Percentiles rank a stretch among this genome's conserved stretches.
These are phyloP conservation scores for Hypoxylon rubiginosum DNA, from an alignment of 2,329 filamentous ascomycete genomes.

Conservation along the genomic window DNA sequence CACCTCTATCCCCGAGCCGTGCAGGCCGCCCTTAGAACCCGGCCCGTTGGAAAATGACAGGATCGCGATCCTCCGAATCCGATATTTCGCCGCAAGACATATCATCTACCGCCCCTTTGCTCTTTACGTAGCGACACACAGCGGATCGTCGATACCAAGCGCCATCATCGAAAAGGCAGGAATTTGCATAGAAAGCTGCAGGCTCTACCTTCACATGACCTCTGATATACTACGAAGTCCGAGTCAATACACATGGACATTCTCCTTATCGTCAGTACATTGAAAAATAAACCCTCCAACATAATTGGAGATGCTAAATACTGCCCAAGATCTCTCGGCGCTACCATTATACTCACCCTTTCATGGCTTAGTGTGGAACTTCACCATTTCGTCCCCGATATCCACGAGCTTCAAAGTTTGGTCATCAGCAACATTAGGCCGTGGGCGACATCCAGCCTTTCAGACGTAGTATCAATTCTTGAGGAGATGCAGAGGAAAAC, in stretches of 20 bases:
- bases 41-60: neutral
- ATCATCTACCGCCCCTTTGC: neutral
- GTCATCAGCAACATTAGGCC: neutral
- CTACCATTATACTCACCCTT: constrained; percentile 1
- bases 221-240: neutral
- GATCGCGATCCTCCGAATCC: neutral
- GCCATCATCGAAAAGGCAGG: neutral
- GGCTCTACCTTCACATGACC: neutral
- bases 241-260: neutral
- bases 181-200: constrained; percentile 1
- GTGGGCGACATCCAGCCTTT: neutral
- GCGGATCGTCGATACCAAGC: constrained; percentile 1
- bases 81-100: constrained; percentile 1
- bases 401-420: neutral
- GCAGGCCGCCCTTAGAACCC: neutral
- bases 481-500: constrained; percentile 4
- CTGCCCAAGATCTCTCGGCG: neutral
- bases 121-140: neutral
- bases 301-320: neutral
- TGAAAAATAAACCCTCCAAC: neutral
- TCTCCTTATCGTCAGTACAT: constrained; percentile 1
- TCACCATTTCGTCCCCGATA: neutral
- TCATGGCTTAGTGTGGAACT: neutral
- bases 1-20: neutral
- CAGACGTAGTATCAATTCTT: neutral